Conservation (phyloP, 345 rosid genomes). For the Syzygium jambos region DNA sequence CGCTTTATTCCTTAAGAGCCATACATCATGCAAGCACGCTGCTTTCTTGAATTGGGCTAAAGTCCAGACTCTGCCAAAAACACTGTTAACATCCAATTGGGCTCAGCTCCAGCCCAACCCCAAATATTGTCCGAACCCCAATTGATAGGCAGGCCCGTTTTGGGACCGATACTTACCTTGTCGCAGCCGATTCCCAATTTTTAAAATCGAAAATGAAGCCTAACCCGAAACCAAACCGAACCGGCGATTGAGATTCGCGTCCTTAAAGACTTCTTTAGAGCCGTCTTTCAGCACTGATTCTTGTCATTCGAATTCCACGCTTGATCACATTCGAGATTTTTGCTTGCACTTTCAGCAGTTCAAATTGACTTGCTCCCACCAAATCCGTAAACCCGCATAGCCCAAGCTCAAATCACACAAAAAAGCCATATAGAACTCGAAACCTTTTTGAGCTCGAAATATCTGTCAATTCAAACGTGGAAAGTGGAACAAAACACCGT, state of each 20-base stretch:
- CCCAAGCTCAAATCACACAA: fast-evolving
- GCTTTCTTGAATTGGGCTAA: background rate
- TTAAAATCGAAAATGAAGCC: background rate
- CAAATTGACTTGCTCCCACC: background rate
- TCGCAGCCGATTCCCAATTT: no score
- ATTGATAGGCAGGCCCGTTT: fast-evolving
- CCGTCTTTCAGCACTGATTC: background rate
- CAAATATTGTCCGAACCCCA: background rate
- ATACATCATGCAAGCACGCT: background rate
- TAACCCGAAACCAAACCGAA: background rate
- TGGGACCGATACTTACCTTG: no score
- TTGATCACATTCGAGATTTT: no score
- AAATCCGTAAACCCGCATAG: background rate
- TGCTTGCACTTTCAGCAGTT: background rate
- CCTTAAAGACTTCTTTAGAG: background rate
- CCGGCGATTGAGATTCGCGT: background rate
- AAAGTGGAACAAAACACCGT: background rate
- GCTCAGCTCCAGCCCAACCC: background rate
- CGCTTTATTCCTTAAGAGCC: background rate
- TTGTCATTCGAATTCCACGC: background rate
- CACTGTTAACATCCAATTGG: background rate
- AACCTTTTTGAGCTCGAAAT: no score
- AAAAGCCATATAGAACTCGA: fast-evolving
- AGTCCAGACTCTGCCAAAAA: background rate
- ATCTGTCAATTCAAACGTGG: background rate